Percentiles rank a stretch among this genome's conserved stretches.
Evolutionary conservation across 495 filamentous ascomycete genomes (phyloP).

Genomic region (Chaetomium fimeti): DNA sequence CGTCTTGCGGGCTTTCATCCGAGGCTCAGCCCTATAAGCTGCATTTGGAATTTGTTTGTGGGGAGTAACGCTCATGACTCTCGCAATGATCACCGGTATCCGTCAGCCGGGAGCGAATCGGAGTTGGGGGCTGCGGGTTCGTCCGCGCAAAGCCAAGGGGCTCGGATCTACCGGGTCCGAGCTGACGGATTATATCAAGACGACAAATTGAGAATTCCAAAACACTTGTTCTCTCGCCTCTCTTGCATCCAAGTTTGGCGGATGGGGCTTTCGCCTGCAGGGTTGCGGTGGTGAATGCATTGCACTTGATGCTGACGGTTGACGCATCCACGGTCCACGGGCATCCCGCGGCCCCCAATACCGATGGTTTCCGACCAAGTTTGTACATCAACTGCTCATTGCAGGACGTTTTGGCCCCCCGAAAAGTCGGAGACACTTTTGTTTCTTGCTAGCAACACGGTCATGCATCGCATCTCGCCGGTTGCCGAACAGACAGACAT

Average conservation of each 20-base stretch:
- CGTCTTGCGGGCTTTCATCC: not conserved
- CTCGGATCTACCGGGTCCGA: slow-evolving; percentile 7
- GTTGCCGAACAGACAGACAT: not conserved
- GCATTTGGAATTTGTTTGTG: too few species aligned
- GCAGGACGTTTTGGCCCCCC: not conserved
- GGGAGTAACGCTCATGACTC: not conserved
- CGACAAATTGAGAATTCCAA: not conserved
- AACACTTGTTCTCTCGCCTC: not conserved
- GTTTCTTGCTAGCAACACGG: not conserved
- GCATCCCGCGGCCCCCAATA: not conserved
- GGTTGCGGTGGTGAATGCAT: not conserved
- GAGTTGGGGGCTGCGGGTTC: not conserved
- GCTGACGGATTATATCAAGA: not conserved
- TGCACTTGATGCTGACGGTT: slow-evolving; percentile 3
- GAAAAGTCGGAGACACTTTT: not conserved
- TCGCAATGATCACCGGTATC: not conserved
- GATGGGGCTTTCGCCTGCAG: not conserved
- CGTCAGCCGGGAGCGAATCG: not conserved
- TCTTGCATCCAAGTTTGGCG: not conserved
- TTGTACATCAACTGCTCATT: not conserved
- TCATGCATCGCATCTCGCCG: not conserved
- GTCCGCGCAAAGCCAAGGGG: not conserved
- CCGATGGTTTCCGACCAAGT: not conserved
- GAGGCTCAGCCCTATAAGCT: not conserved
- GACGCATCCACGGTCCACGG: not conserved